Conservation (phyloP, 805 yeast genomes). For the Wickerhamiella azymoides region DNA sequence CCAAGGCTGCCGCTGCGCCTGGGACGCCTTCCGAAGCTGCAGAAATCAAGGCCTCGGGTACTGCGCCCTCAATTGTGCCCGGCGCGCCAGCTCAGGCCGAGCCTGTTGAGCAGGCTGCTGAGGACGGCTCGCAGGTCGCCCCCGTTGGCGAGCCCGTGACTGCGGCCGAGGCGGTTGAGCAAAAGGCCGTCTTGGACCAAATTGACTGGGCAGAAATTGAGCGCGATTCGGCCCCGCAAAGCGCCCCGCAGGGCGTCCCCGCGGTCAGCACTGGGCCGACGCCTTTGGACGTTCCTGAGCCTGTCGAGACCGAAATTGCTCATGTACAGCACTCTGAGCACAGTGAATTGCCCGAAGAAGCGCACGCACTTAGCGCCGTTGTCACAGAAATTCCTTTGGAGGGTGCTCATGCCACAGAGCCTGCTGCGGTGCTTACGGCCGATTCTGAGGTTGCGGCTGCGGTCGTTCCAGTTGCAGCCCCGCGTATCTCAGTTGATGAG, state of each 20-base stretch:
- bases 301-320: background rate
- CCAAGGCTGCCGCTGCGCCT: background rate
- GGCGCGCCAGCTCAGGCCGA: background rate
- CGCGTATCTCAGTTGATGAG: background rate
- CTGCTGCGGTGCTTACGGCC: too few relatives aligned
- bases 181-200: background rate
- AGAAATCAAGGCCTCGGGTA: background rate
- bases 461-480: background rate
- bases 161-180: too few relatives aligned
- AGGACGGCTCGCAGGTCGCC: background rate
- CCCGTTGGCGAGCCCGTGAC: background rate
- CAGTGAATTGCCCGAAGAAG: background rate
- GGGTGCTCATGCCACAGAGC: too few relatives aligned
- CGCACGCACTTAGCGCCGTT: background rate
- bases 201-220: slow-evolving; percentile 6
- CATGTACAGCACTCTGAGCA: background rate
- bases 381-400: background rate
- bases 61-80: slow-evolving; percentile 6
- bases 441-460: background rate
- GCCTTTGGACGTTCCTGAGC: background rate
- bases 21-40: background rate
- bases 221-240: background rate
- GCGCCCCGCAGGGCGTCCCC: background rate
- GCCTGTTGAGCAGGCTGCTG: background rate
- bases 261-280: background rate